phyloP scores from a whole-genome alignment of 306 rosid species.

The Crataegus laevigata region DNA sequence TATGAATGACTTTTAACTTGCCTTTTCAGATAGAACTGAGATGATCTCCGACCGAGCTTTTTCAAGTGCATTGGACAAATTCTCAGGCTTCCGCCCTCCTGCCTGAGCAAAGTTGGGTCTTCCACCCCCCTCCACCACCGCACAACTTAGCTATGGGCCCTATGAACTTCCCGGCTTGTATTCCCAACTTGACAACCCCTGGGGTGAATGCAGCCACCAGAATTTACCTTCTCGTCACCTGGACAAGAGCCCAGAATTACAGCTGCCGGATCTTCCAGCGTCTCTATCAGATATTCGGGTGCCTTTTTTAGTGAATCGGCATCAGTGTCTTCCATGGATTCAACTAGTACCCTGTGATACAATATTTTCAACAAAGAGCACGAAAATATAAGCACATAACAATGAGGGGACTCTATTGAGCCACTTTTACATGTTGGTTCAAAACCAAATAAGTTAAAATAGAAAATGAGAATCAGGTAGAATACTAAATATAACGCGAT shows the following conservation, averaged over 20 bases:
- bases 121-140: conserved; percentile 94
- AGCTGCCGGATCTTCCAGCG: conserved; percentile 80
- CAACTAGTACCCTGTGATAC: conserved; percentile 64
- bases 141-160: conserved; percentile 85
- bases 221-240: conserved; percentile 80
- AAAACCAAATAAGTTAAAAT: background rate
- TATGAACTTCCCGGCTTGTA: conserved; percentile 90
- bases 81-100: conserved; percentile 90
- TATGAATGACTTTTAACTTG: conserved; percentile 27
- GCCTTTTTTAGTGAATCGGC: conserved; percentile 83
- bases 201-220: conserved; percentile 92
- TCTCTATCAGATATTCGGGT: conserved; percentile 67
- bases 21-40: conserved; percentile 45
- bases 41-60: conserved; percentile 65
- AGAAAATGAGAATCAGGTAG: background rate
- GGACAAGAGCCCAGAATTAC: conserved; percentile 82
- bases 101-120: conserved; percentile 96
- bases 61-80: conserved; percentile 58
- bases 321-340: conserved; percentile 73
- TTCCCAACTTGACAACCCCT: conserved; percentile 58
- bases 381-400: background rate
- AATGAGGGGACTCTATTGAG: background rate
- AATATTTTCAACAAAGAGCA: background rate
- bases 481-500: background rate
- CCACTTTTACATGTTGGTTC: background rate